Base-by-base conservation (phyloP, 345 rosid genomes). In the Luvunga scandens region DNA sequence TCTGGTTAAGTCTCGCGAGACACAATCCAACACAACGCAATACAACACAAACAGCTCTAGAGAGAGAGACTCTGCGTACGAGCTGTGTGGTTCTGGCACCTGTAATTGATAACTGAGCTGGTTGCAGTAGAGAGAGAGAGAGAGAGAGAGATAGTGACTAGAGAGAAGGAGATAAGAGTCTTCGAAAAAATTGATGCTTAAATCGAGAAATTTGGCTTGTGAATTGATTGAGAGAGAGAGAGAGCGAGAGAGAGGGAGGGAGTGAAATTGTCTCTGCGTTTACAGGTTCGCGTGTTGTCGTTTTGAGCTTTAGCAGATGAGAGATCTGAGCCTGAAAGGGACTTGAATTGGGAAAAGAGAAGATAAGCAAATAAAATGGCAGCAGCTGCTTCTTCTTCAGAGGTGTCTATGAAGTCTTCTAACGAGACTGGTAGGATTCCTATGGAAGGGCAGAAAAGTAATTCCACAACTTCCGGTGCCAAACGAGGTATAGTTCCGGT, bases 291-390 rank as follows among this genome's bases (percentile, higher is more conserved):
- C 10, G 74, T 36, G 66, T 59, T 16, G 19, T 24, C 9, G 57
- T 21, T 34, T 10, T 57, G 10, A 34, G 79, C 57, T 13, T 66
- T 70, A 77, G 33, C 84, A 70, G 82, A 81, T 84, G 91, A 87
- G 87, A 89, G 92, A 90, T 91, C 92, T 84, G 90, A 82, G 89
- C 31, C 78, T 55, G 5, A 59, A 12, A 21, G 13, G 31, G 66
- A 71, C 33, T 64, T 75, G 39, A 64, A 65, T 50, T 31, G 62
- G 27, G 6, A 39, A 39, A 74, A 18, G 30, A 2, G 33, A 53
- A 31, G 4, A 27, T 25, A 13, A 14, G 50, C 50, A 45, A 30
- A 71, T 53, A 42, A 38, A 22, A 75, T 75, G 78, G 63, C 71
- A n/a, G 63, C 71, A n/a, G 62, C 71, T 22, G 71, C 78, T 65